These are phyloP conservation scores for Termitomyces bulborhizus DNA, from an alignment of 768 basidiomycete genomes.

Conservation along the genomic window DNA sequence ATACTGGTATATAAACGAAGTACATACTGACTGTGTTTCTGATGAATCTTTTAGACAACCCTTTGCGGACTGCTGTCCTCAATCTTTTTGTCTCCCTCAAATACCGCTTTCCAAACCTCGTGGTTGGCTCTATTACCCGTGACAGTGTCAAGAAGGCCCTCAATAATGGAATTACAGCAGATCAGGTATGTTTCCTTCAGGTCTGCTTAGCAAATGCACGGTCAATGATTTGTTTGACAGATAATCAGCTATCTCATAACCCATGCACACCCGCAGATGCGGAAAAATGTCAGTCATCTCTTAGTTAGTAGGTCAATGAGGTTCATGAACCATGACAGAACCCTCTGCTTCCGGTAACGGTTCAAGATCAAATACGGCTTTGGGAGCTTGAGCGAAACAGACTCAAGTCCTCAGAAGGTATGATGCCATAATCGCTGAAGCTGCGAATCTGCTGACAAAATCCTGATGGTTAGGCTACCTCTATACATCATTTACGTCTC, in stretches of 20 bases:
- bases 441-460: slow-evolving; percentile 18
- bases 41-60: slow-evolving; percentile 61
- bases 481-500: slow-evolving; percentile 82
- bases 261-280: slow-evolving; percentile 98
- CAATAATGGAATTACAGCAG: slow-evolving; percentile 91
- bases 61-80: slow-evolving; percentile 91
- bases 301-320: neutral
- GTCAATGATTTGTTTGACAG: slow-evolving; percentile 33
- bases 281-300: slow-evolving; percentile 64
- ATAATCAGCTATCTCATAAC: slow-evolving; percentile 93
- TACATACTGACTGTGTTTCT: slow-evolving; percentile 14
- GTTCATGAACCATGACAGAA: slow-evolving; percentile 42
- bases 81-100: slow-evolving; percentile 91
- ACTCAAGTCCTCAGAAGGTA: slow-evolving; percentile 84
- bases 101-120: slow-evolving; percentile 93
- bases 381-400: slow-evolving; percentile 97
- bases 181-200: slow-evolving; percentile 58
- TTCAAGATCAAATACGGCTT: slow-evolving; percentile 94
- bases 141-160: slow-evolving; percentile 95
- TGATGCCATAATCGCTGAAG: slow-evolving; percentile 16
- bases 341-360: slow-evolving; percentile 91
- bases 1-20: slow-evolving; percentile 60
- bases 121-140: slow-evolving; percentile 92
- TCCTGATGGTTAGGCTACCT: slow-evolving; percentile 59
- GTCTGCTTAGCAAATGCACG: slow-evolving; percentile 11